phyloP scores from a whole-genome alignment of 176 grass and related monocot genomes.

The Chrysopogon serrulatus region DNA sequence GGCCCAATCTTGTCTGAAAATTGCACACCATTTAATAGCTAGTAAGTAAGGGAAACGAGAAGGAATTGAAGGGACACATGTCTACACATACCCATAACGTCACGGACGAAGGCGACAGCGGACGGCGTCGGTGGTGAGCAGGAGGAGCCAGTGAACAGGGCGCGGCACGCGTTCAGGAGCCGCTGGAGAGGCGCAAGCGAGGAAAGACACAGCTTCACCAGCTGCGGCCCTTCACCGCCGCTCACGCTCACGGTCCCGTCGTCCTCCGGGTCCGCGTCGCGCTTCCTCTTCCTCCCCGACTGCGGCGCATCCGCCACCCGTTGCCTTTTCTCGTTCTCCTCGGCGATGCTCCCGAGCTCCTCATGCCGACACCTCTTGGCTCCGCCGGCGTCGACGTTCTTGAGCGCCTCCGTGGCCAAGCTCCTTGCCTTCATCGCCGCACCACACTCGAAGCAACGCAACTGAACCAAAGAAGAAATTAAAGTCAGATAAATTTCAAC shows the following conservation, averaged over 20 bases:
- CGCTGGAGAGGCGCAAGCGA: slow-evolving; percentile 11
- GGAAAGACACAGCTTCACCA: not conserved
- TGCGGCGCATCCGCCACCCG: not conserved
- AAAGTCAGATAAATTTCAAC: too few relatives aligned
- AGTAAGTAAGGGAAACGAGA: too few relatives aligned
- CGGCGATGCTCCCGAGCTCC: not conserved
- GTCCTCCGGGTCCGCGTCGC: not conserved
- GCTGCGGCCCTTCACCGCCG: not conserved
- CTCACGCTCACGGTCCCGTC: not conserved
- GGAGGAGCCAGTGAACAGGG: slow-evolving; percentile 27
- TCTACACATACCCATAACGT: slow-evolving; percentile 40
- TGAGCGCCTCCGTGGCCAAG: not conserved
- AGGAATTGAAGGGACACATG: not conserved
- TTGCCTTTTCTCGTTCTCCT: not conserved
- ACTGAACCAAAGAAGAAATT: too few relatives aligned
- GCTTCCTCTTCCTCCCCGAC: not conserved
- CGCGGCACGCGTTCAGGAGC: slow-evolving; percentile 45
- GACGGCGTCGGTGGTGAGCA: slow-evolving; percentile 8
- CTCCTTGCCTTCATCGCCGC: not conserved
- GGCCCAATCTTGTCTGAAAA: slow-evolving; percentile 45
- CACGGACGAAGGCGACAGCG: slow-evolving; percentile 16
- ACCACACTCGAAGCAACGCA: too few relatives aligned
- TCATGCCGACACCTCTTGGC: not conserved
- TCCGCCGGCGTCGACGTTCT: not conserved
- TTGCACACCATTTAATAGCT: not conserved